Base-by-base conservation (phyloP, 225 moss, liverwort and hornwort genomes). In the Bryoerythrophyllum caledonicum region DNA sequence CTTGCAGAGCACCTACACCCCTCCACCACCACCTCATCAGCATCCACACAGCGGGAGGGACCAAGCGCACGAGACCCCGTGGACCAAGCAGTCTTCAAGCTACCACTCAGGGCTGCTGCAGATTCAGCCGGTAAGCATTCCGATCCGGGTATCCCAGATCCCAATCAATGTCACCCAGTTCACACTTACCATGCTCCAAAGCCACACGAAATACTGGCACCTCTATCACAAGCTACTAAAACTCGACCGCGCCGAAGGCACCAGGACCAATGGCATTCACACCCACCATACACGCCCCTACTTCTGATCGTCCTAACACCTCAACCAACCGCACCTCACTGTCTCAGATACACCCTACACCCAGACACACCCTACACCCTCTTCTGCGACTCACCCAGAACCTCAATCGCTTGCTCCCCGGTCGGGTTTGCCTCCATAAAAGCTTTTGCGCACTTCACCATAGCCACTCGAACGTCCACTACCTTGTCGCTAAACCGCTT, bases 401-500 rank as follows among this genome's bases (percentile, higher is more conserved):
- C 88, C 32, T 93, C 89, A 63, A 72, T 53, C 16, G 86, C 86
- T 78, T 93, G 91, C 70, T 90, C 89, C 54, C 87, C 88, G 43
- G 71, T 53, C 55, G 91, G 88, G 61, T 86, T 93, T 71, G 91
- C 86, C 77, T 84, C 82, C 63, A 93, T 68, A 28, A 83, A 88
- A 67, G 82, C 85, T 82, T 86, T 89, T 10, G 93, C 93, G 74
- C 93, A 93, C 40, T 81, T 90, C 34, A 99, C 81, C 78, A 89
- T 90, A 48, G 99, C 99, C 65, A 99, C 71, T 65, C 91, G 82
- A 67, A 99, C 95, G 34, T 99, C 95, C 55, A 82, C 84, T 62
- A 63, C 74, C 75, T 91, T 99, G 68, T 99, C 99, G 28, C 60
- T 77, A 66, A 95, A 99, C 58, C 91, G 80, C 70, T 90, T 99